These are phyloP conservation scores for Penicillium longicatenatum DNA, from an alignment of 495 filamentous ascomycete species.

Conservation along the genomic window DNA sequence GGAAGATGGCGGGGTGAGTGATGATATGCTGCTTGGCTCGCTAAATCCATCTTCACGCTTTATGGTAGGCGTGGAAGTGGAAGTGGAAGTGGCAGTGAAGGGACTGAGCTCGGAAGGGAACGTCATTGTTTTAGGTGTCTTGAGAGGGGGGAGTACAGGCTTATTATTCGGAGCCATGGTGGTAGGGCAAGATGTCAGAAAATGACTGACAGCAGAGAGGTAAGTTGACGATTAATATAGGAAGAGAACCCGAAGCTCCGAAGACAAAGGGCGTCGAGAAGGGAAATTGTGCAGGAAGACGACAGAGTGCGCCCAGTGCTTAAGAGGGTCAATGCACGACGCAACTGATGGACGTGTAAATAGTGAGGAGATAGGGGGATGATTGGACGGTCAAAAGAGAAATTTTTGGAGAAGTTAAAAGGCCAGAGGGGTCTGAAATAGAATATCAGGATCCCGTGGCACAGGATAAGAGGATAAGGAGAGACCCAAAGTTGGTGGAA, in stretches of 20 bases:
- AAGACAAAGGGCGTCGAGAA: neutral
- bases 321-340: neutral
- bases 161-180: conserved; percentile 47
- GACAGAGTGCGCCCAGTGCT: neutral
- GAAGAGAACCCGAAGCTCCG: neutral
- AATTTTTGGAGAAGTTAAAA: neutral
- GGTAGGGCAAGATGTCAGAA: neutral
- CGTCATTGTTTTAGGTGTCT: conserved; percentile 74
- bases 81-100: neutral
- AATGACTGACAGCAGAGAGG: neutral
- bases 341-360: neutral
- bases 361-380: neutral
- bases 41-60: conserved; percentile 51
- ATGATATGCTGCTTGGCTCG: conserved; percentile 55
- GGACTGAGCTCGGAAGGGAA: conserved; percentile 72
- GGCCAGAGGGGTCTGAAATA: neutral
- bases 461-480: conserved; percentile 4
- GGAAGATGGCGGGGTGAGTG: conserved; percentile 88
- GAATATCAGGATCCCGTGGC: neutral
- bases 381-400: neutral
- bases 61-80: conserved; percentile 16
- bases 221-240: neutral
- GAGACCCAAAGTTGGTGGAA: conserved; percentile 3
- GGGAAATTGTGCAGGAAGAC: neutral
- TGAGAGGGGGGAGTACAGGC: conserved; percentile 68